These are phyloP conservation scores for Didymella lethalis DNA, from an alignment of 2,329 filamentous ascomycete species.

Conservation along the genomic window DNA sequence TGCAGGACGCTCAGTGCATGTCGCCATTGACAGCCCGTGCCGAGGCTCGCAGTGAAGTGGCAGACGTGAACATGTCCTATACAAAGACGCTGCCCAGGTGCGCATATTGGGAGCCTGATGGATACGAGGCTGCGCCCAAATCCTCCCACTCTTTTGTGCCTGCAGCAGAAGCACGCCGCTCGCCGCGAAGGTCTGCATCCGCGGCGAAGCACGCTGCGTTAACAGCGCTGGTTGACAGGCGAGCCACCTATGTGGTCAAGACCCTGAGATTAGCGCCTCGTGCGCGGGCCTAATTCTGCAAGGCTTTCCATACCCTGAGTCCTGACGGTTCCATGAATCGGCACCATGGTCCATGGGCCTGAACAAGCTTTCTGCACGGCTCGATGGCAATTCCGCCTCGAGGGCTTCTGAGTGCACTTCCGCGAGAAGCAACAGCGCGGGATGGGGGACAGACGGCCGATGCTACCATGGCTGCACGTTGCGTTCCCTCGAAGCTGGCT, in stretches of 20 bases:
- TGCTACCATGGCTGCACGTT: conserved; percentile 4
- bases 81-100: background rate
- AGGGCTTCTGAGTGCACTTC: background rate
- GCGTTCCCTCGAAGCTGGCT: conserved; percentile 12
- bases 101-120: conserved; percentile 5
- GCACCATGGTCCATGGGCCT: background rate
- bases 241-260: conserved; percentile 7
- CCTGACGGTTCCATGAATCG: conserved; percentile 1
- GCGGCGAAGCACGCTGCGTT: background rate
- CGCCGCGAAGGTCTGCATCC: background rate
- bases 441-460: background rate
- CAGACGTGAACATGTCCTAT: background rate
- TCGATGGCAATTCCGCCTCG: background rate
- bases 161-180: conserved; percentile 10
- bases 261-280: background rate
- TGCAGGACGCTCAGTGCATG: background rate
- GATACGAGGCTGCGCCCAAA: conserved; percentile 13
- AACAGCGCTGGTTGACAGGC: conserved; percentile 10
- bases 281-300: conserved; percentile 13
- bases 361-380: conserved; percentile 12
- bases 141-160: conserved; percentile 15
- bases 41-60: conserved; percentile 1
- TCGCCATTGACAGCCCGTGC: conserved; percentile 2
- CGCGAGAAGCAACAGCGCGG: conserved; percentile 6
- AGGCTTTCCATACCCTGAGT: conserved; percentile 4